phyloP scores from a whole-genome alignment of 805 yeast species.

The Clavispora phyllophila region DNA sequence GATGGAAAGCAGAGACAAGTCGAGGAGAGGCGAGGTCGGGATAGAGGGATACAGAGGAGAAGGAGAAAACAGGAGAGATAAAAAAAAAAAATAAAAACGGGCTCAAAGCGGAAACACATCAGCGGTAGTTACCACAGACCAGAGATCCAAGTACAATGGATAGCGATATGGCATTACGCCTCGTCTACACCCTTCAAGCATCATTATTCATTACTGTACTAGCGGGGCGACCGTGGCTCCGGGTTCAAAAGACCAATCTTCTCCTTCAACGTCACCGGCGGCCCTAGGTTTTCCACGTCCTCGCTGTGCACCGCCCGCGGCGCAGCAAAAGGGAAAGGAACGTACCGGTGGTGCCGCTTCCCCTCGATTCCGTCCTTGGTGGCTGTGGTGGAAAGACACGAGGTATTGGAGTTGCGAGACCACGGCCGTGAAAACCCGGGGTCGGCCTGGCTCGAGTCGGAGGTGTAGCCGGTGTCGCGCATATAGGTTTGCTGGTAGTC shows the following conservation, averaged over 20 bases:
- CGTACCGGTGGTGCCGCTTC: slow-evolving; percentile 43
- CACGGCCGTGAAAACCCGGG: slow-evolving; percentile 45
- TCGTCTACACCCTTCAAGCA: background rate
- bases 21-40: no score
- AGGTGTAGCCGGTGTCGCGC: slow-evolving; percentile 2
- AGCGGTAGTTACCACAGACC: no score
- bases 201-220: background rate
- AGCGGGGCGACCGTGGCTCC: background rate
- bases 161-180: no score
- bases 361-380: slow-evolving; percentile 75
- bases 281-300: slow-evolving; percentile 8
- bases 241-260: slow-evolving; percentile 37
- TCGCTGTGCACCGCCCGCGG: slow-evolving; percentile 1
- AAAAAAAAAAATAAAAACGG: no score
- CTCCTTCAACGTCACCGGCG: slow-evolving; percentile 42
- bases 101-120: no score
- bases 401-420: slow-evolving; percentile 57
- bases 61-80: no score
- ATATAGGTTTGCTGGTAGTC: slow-evolving; percentile 19
- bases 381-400: slow-evolving; percentile 68
- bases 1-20: no score
- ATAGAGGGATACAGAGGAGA: no score
- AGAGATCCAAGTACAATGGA: no score
- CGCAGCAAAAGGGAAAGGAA: slow-evolving; percentile 25
- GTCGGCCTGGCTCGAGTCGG: slow-evolving; percentile 3